Conservation (phyloP, 2,329 filamentous ascomycete species). For the Amylocarpus encephaloides region DNA sequence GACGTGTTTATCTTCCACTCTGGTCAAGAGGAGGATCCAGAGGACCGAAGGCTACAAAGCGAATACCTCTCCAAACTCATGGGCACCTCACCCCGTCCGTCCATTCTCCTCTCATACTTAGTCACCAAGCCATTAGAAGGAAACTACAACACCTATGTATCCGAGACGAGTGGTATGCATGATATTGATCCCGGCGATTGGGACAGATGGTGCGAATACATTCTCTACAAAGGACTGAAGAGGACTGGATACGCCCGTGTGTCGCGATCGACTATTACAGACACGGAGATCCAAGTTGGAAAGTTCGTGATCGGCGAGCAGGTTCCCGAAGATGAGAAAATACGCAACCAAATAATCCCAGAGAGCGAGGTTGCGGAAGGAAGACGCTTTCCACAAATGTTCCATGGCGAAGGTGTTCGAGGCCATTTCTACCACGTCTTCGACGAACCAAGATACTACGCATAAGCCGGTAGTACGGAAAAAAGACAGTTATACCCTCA, state of each 20-base stretch:
- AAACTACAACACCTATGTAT: slow-evolving; percentile 96
- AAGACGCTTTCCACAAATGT: slow-evolving; percentile 76
- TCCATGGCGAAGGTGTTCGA: slow-evolving; percentile 77
- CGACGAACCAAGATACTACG: slow-evolving; percentile 73
- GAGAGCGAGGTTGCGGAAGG: slow-evolving; percentile 73
- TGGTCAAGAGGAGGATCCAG: slow-evolving; percentile 91
- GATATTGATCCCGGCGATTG: slow-evolving; percentile 90
- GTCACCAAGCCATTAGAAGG: slow-evolving; percentile 85
- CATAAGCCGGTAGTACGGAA: slow-evolving; percentile 9
- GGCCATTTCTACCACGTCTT: slow-evolving; percentile 95
- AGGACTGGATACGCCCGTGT: slow-evolving; percentile 86
- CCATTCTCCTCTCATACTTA: slow-evolving; percentile 83
- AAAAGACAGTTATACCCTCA: background rate
- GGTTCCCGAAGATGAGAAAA: slow-evolving; percentile 53
- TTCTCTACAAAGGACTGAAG: slow-evolving; percentile 83
- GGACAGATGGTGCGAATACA: slow-evolving; percentile 99
- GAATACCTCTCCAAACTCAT: slow-evolving; percentile 84
- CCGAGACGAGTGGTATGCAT: slow-evolving; percentile 79
- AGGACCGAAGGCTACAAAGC: slow-evolving; percentile 81
- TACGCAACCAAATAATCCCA: slow-evolving; percentile 49
- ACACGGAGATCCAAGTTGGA: slow-evolving; percentile 93
- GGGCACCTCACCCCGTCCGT: slow-evolving; percentile 72
- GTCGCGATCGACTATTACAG: slow-evolving; percentile 84
- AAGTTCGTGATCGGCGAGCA: slow-evolving; percentile 82
- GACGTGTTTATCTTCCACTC: slow-evolving; percentile 99